Conservation (phyloP, 2,329 filamentous ascomycete species). For the Bisporella sp. region DNA sequence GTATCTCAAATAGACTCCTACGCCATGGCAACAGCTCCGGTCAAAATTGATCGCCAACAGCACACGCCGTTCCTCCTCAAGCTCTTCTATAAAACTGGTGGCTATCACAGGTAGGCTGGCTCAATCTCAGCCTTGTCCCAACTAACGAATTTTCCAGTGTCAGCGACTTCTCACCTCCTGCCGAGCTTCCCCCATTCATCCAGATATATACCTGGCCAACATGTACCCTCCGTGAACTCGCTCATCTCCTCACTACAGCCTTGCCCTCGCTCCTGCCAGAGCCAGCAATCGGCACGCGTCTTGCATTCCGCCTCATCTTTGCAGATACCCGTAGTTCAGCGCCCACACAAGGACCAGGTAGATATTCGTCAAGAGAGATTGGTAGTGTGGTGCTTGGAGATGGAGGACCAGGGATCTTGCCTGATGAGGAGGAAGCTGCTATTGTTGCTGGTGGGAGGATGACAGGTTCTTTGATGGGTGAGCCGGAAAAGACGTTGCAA, state of each 20-base stretch:
- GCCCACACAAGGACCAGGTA: slow-evolving; percentile 37
- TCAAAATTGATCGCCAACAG: slow-evolving; percentile 57
- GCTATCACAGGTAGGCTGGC: slow-evolving; percentile 57
- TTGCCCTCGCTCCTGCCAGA: slow-evolving; percentile 63
- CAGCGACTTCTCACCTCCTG: slow-evolving; percentile 56
- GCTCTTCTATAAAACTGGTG: slow-evolving; percentile 71
- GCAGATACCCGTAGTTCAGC: slow-evolving; percentile 47
- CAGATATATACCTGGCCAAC: slow-evolving; percentile 82
- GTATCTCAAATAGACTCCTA: too few relatives aligned
- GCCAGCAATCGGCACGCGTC: slow-evolving; percentile 71
- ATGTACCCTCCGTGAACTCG: slow-evolving; percentile 75
- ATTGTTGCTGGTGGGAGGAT: slow-evolving; percentile 24
- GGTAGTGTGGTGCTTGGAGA: slow-evolving; percentile 75
- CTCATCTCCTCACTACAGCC: slow-evolving; percentile 64
- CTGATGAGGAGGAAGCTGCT: slow-evolving; percentile 31
- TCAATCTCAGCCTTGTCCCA: slow-evolving; percentile 13
- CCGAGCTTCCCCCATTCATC: slow-evolving; percentile 58
- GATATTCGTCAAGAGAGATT: slow-evolving; percentile 73
- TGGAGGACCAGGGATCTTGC: slow-evolving; percentile 36
- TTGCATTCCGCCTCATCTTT: slow-evolving; percentile 84
- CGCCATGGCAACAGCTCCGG: slow-evolving; percentile 27
- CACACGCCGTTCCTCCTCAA: slow-evolving; percentile 79
- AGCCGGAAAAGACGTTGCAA: slow-evolving; percentile 65
- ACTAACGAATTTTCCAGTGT: slow-evolving; percentile 38
- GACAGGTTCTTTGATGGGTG: slow-evolving; percentile 40